These are phyloP conservation scores for Glycine latifolia DNA, from an alignment of 306 rosid species.

Conservation along the genomic window DNA sequence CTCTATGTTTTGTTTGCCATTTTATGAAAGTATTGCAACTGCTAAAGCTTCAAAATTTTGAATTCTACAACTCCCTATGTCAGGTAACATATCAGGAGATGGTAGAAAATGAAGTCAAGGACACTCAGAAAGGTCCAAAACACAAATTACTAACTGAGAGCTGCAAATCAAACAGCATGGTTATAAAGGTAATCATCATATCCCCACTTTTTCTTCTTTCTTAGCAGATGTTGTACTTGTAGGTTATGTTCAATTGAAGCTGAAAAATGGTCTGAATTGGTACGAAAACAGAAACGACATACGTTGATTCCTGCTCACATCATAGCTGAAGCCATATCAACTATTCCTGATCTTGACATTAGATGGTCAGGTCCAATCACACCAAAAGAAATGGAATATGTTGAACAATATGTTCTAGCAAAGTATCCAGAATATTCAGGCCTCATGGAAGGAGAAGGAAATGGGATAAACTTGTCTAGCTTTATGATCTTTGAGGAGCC, in stretches of 20 bases:
- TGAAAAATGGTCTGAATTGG: constrained; percentile 26
- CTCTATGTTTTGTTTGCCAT: background rate
- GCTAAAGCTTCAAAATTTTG: constrained; percentile 24
- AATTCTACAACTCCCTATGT: constrained; percentile 6
- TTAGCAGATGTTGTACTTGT: background rate
- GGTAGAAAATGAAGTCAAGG: constrained; percentile 60
- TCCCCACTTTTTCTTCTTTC: constrained; percentile 5
- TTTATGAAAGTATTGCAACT: background rate
- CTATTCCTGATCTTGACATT: constrained; percentile 70
- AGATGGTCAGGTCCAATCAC: constrained; percentile 97
- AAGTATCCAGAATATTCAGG: constrained; percentile 85
- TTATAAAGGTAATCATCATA: constrained; percentile 65
- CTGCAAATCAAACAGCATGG: constrained; percentile 83
- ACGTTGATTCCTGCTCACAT: constrained; percentile 73
- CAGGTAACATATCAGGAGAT: constrained; percentile 52
- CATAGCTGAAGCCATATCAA: constrained; percentile 82
- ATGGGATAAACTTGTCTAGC: constrained; percentile 62
- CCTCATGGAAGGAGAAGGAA: constrained; percentile 61
- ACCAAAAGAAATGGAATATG: constrained; percentile 81
- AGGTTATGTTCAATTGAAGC: background rate
- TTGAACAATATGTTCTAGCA: constrained; percentile 79
- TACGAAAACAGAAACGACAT: constrained; percentile 58
- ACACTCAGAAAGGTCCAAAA: constrained; percentile 52
- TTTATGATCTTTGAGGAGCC: constrained; percentile 75
- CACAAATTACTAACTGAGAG: constrained; percentile 62